Base-by-base conservation (phyloP, 768 basidiomycete species). In the Boletellus sp. region DNA sequence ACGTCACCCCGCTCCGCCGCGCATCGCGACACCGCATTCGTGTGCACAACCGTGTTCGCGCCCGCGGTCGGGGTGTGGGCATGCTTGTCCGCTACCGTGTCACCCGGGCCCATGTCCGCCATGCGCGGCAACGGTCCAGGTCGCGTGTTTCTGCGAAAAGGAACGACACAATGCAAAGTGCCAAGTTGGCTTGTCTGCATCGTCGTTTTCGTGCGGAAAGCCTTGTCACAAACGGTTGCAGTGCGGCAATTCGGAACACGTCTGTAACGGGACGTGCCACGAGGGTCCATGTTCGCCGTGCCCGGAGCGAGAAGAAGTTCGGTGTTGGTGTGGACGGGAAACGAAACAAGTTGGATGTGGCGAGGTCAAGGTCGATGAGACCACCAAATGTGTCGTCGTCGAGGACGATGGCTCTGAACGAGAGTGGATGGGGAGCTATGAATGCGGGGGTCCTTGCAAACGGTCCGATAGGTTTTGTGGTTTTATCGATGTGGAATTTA, bases 41-140 rank as follows among this genome's bases (percentile, higher is more conserved):
- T 92, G 90, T 54, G 85, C 78, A 1, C 78, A 78, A 53, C 76
- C 83, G 0, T 91, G 89, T 62, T 75, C 81, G 0, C 81, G 87
- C 12, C 51, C 68, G 5, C 79, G 85, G 2, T 69, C 72, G 24
- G 57, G 57, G 0, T 99, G 95, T 57, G 74, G 76, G 0, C 95
- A 97, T 62, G 74, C 90, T 0, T 98, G 94, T 65, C 81, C 93
- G 0, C 64, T 93, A 13, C 73, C 75, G 13, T 98, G 95, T 61
- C 95, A 97, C 65, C 95, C 96, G 0, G 96, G 95, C 0, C 96
- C 95, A 0, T 99, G 96, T 70, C 94, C 94, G 0, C 93, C 93
- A 0, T 99, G 96, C 62, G 80, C 83, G 53, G 78, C 95, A 11
- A 89, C 87, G 6, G 81, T 87, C 0, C 78, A 80, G 37, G 69